phyloP scores from a whole-genome alignment of 2,329 filamentous ascomycete genomes.

The Verticillium klebahnii region DNA sequence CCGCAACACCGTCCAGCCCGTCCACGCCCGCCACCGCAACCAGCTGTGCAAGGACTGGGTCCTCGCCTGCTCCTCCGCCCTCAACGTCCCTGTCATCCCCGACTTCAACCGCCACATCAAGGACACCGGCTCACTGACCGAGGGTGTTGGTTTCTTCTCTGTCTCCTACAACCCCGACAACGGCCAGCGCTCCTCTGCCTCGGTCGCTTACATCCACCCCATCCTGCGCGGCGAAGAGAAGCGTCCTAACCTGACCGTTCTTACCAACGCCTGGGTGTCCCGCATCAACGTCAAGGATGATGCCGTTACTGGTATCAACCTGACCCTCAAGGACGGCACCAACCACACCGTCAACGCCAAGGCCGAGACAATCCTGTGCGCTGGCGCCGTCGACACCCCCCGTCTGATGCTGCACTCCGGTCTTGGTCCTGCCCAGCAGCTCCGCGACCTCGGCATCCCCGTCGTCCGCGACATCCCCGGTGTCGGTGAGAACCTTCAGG shows the following conservation, averaged over 20 bases:
- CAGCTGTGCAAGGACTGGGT: conserved; percentile 92
- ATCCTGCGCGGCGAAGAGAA: conserved; percentile 80
- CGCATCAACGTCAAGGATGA: conserved; percentile 69
- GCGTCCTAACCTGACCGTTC: conserved; percentile 76
- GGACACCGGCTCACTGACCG: conserved; percentile 64
- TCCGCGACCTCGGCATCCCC: conserved; percentile 47
- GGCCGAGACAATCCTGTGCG: conserved; percentile 71
- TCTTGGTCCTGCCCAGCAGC: conserved; percentile 49
- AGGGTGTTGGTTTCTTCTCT: conserved; percentile 85
- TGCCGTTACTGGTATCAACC: conserved; percentile 67
- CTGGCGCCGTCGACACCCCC: conserved; percentile 78
- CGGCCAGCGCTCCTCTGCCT: conserved; percentile 77
- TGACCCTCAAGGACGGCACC: conserved; percentile 54
- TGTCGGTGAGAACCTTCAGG: conserved; percentile 57
- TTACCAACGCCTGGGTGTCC: conserved; percentile 85
- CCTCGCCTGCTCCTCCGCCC: conserved; percentile 69
- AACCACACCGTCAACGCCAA: conserved; percentile 47
- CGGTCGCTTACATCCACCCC: conserved; percentile 89
- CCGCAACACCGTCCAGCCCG: conserved; percentile 85
- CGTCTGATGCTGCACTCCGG: conserved; percentile 58
- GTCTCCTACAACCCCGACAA: conserved; percentile 89
- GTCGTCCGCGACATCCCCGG: conserved; percentile 54
- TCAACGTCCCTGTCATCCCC: conserved; percentile 74
- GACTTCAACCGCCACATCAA: conserved; percentile 87
- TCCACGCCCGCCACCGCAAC: conserved; percentile 80